phyloP scores from a whole-genome alignment of 176 grass and related monocot genomes.

The Thalia dealbata region DNA sequence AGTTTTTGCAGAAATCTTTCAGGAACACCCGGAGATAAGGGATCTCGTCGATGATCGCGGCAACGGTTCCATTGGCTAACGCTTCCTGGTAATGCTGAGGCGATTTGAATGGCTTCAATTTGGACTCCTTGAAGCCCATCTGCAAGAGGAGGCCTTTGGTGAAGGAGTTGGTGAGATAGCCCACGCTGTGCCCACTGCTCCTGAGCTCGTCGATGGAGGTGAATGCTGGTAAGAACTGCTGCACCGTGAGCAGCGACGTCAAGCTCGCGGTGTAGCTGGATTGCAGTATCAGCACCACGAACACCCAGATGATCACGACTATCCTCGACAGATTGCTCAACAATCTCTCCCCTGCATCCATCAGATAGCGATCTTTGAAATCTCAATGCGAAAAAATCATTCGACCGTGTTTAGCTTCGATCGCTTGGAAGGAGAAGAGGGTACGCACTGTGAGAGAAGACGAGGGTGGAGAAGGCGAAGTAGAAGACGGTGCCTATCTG shows the following conservation, averaged over 20 bases:
- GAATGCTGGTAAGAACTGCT: constrained; percentile 30
- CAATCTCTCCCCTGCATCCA: constrained; percentile 1
- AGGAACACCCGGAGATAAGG: constrained; percentile 40
- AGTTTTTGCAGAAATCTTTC: constrained; percentile 25
- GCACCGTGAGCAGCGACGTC: constrained; percentile 8
- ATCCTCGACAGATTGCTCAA: neutral
- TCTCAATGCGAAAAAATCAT: too few relatives aligned
- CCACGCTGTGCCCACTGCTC: constrained; percentile 16
- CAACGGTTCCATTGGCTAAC: constrained; percentile 24
- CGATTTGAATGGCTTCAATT: constrained; percentile 13
- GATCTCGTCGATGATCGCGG: constrained; percentile 40
- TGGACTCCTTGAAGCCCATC: constrained; percentile 10
- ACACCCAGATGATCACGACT: neutral
- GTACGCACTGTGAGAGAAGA: constrained; percentile 17
- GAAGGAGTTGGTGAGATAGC: constrained; percentile 62
- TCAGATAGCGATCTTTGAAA: neutral
- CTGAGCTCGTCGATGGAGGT: constrained; percentile 26
- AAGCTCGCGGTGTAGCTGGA: constrained; percentile 7
- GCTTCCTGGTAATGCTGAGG: constrained; percentile 31
- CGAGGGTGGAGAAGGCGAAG: constrained; percentile 32
- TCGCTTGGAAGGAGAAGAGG: neutral
- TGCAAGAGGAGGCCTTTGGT: constrained; percentile 17
- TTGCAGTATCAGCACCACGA: constrained; percentile 15
- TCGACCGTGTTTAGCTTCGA: too few relatives aligned
- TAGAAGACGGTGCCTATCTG: constrained; percentile 30